Evolutionary conservation across 306 rosid species (phyloP).

Genomic region (Medicago lupulina): DNA sequence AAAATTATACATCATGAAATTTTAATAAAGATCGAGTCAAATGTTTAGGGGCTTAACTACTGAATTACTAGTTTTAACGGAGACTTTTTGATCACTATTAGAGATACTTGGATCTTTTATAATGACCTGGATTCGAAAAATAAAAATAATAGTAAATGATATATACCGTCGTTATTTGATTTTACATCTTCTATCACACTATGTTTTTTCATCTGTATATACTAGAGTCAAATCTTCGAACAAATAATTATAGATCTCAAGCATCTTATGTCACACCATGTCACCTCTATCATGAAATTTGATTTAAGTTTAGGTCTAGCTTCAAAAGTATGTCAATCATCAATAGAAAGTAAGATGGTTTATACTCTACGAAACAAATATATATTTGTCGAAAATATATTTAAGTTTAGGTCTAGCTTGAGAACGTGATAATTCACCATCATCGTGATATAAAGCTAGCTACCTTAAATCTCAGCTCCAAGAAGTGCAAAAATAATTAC

Average conservation of each 20-base stretch:
- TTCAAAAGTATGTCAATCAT: background rate
- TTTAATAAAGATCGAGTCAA: no score
- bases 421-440: background rate
- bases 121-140: no score
- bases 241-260: background rate
- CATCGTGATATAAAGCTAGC: background rate
- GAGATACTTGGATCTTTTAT: no score
- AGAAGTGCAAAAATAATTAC: constrained; percentile 6
- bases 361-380: background rate
- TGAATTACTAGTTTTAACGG: no score
- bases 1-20: no score
- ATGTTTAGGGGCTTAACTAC: no score
- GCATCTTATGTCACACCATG: no score
- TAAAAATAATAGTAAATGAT: no score
- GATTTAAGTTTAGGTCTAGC: background rate
- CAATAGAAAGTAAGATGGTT: background rate
- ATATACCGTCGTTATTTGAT: no score
- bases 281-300: background rate
- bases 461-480: background rate
- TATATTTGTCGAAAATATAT: background rate
- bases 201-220: background rate
- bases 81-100: no score
- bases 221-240: background rate
- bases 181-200: no score
- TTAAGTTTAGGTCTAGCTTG: no score